phyloP scores from a whole-genome alignment of 2,329 filamentous ascomycete species.

The Colletotrichum sp. region DNA sequence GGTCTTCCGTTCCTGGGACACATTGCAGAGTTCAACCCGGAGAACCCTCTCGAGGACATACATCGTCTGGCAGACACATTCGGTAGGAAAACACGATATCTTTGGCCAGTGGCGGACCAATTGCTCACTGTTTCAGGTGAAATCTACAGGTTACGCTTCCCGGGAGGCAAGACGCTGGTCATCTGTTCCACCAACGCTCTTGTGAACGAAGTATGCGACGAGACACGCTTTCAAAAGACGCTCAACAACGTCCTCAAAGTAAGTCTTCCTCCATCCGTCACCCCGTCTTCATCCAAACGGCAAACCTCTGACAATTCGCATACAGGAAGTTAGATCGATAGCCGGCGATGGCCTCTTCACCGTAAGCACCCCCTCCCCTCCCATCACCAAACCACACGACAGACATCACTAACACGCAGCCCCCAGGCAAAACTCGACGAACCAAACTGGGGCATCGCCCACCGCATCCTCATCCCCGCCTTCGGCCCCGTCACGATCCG shows the following conservation, averaged over 20 bases:
- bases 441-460: constrained; percentile 54
- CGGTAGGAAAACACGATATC: constrained; percentile 46
- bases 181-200: constrained; percentile 60
- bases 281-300: not conserved
- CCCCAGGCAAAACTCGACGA: constrained; percentile 18
- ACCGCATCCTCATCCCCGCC: constrained; percentile 69
- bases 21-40: constrained; percentile 64
- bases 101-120: not conserved
- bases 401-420: not conserved
- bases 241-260: constrained; percentile 49
- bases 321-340: constrained; percentile 60
- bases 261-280: not conserved
- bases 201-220: constrained; percentile 68
- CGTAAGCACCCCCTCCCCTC: not conserved
- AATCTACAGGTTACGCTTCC: constrained; percentile 63
- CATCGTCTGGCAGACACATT: constrained; percentile 67
- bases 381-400: too few species aligned
- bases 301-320: constrained; percentile 13
- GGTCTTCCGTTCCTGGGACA: constrained; percentile 72
- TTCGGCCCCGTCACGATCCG: constrained; percentile 74
- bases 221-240: constrained; percentile 68
- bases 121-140: constrained; percentile 45
- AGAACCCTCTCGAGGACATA: constrained; percentile 61
- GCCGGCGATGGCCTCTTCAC: constrained; percentile 42
- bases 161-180: constrained; percentile 47